Base-by-base conservation (phyloP, 2,329 filamentous ascomycete species). In the Paracamarosporium sp. region DNA sequence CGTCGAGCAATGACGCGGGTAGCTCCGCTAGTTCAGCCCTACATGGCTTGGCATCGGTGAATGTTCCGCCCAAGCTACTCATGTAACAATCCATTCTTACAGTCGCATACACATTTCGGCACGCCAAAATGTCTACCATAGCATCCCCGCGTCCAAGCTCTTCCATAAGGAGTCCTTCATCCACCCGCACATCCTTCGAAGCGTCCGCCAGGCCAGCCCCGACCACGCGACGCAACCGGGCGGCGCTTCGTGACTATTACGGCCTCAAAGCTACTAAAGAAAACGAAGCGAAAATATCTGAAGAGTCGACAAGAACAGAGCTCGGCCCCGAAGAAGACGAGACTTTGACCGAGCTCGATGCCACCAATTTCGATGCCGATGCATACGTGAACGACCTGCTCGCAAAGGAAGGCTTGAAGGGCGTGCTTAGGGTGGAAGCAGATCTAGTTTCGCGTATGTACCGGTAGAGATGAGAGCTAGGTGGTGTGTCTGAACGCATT, bases 161-260 rank as follows among this genome's bases (percentile, higher is more conserved):
- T 80, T 88, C 80, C 40, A 80, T 86, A 41, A 79, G 83, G 7
- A 89, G 89, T 4, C 90, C 91, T 0, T 89, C 89, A 6, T 90
- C 89, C 36, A 95, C 92, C 31, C 90, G 92, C 12, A 88, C 90
- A 4, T 93, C 90, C 33, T 82, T 92, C 88, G 57, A 84, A 31
- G 65, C 66, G 61, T 64, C 66, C 46, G 54, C 65, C 24, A 60
- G 65, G 57, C 68, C 62, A 28, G 60, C 79, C 85, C 81, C 80
- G 67, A 67, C 50, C 54, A 66, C 63, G 20, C 83, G 86, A 55
- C 84, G 90, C 60, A 96, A 96, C 79, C 90, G 94, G 63, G 87
- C 90, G 55, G 94, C 94, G 6, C 85, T 98, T 20, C 90, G 95
- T 68, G 93, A 97, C 73, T 98, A 97, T 82, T 98, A 98, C 80